Base-by-base conservation (phyloP, 192 early-diverging fungal genomes). In the Podila clonocystis region DNA sequence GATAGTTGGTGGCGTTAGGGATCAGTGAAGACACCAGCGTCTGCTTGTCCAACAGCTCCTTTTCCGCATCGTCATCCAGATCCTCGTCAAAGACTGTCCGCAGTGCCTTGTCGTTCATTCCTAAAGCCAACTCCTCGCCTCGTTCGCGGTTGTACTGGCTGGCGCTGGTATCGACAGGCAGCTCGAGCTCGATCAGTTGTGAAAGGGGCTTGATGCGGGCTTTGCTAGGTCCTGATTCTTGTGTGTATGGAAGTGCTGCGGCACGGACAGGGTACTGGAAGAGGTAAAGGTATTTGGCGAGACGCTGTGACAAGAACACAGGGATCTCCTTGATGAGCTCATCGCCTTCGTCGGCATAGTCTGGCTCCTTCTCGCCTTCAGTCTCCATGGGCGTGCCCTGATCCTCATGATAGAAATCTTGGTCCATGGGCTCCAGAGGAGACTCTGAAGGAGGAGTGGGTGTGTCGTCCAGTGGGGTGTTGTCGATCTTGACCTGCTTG, bases 121-220 rank as follows among this genome's bases (percentile, higher is more conserved):
- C 96, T 31, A 88, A 74, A 22, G 93, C 95, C 30, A 97, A 83
- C 61, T 93, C 90, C 61, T 91, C 89, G 28, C 95, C 97, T 55
- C 90, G 84, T 29, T 94, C 91, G 22, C 83, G 72, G 83, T 92
- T 92, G 86, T 97, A 99, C 73, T 92, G 89, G 13, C 84, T 58
- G 26, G 91, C 86, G 30, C 82, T 82, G 22, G 94, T 94, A 60
- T 95, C 91, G 15, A 97, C 63, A 29, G 94, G 91, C 33, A 97
- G 84, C 74, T 97, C 95, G 36, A 97, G 64, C 83, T 99, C 95
- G 30, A 98, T 88, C 60, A 92, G 84, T 58, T 92, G 86, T n/a
- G 95, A 88, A 26, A 91, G 87, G 0, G 94, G 94, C 83, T 98
- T 99, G 61, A 95, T 85, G 28, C 96, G 93, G 7, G 93, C 89